phyloP scores from a whole-genome alignment of 2,329 filamentous ascomycete genomes.

The Xylariaceae sp. region DNA sequence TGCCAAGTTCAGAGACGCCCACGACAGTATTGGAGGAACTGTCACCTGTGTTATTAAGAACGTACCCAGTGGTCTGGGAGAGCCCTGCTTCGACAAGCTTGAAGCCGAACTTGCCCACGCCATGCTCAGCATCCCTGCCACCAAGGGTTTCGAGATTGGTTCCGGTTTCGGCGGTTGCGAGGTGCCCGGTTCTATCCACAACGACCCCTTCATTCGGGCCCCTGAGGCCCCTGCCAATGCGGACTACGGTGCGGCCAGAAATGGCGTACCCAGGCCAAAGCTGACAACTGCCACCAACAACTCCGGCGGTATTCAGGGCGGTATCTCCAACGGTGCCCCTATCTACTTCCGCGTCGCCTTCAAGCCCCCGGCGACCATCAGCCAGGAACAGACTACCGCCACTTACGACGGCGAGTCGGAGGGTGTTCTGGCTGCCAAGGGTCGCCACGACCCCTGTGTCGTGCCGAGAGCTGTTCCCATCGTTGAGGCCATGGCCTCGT shows the following conservation, averaged over 20 bases:
- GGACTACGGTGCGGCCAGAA: slow-evolving; percentile 38
- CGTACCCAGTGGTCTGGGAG: slow-evolving; percentile 77
- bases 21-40: slow-evolving; percentile 90
- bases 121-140: slow-evolving; percentile 92
- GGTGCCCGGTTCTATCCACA: slow-evolving; percentile 83
- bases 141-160: slow-evolving; percentile 93
- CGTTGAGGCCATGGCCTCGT: slow-evolving; percentile 84
- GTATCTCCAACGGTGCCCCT: slow-evolving; percentile 86
- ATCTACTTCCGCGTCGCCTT: slow-evolving; percentile 95
- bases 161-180: slow-evolving; percentile 86
- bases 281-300: slow-evolving; percentile 91
- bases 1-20: slow-evolving; percentile 66
- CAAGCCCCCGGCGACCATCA: slow-evolving; percentile 92
- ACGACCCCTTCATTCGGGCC: slow-evolving; percentile 73
- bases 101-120: slow-evolving; percentile 88
- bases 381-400: slow-evolving; percentile 77
- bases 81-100: slow-evolving; percentile 93
- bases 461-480: slow-evolving; percentile 83
- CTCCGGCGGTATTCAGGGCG: slow-evolving; percentile 90
- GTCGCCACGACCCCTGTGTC: slow-evolving; percentile 89
- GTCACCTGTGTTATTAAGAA: slow-evolving; percentile 92
- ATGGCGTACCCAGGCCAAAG: slow-evolving; percentile 49
- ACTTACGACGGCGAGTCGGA: slow-evolving; percentile 66
- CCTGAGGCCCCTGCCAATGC: slow-evolving; percentile 55
- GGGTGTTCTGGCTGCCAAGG: slow-evolving; percentile 83